Evolutionary conservation across 2,329 filamentous ascomycete species (phyloP).

Genomic region (Aureobasidium sp.): DNA sequence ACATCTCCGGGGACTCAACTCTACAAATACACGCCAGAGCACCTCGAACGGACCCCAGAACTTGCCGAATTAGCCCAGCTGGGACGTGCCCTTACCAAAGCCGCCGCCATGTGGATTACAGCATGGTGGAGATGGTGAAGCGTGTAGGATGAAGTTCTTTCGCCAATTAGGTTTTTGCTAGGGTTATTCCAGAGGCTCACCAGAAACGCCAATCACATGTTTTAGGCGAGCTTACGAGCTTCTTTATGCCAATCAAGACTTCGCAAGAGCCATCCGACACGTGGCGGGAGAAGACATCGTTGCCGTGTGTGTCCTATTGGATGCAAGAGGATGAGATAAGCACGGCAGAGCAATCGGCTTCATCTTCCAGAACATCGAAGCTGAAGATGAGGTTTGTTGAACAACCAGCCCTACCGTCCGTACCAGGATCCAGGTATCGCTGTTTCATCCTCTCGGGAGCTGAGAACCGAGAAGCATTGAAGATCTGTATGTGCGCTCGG

Average conservation of each 20-base stretch:
- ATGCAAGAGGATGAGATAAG: neutral
- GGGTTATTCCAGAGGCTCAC: neutral
- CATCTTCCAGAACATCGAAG: neutral
- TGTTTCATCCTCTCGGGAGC: neutral
- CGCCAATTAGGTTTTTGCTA: neutral
- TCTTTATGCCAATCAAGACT: conserved; percentile 2
- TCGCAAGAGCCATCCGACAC: neutral
- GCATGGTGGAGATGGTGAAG: neutral
- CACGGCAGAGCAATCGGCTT: neutral
- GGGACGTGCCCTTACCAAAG: neutral
- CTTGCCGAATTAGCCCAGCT: neutral
- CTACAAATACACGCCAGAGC: neutral
- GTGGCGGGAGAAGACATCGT: neutral
- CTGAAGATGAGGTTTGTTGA: neutral
- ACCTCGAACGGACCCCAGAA: neutral
- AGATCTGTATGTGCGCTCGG: neutral
- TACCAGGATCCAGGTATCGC: neutral
- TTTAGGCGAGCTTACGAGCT: conserved; percentile 7
- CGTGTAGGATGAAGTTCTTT: neutral
- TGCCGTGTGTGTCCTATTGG: neutral
- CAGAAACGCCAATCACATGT: neutral
- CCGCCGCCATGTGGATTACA: neutral
- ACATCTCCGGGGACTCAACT: neutral
- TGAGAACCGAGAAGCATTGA: neutral
- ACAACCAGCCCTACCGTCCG: neutral